Conservation (phyloP, 768 basidiomycete species). For the Paxillus rubicundulus region DNA sequence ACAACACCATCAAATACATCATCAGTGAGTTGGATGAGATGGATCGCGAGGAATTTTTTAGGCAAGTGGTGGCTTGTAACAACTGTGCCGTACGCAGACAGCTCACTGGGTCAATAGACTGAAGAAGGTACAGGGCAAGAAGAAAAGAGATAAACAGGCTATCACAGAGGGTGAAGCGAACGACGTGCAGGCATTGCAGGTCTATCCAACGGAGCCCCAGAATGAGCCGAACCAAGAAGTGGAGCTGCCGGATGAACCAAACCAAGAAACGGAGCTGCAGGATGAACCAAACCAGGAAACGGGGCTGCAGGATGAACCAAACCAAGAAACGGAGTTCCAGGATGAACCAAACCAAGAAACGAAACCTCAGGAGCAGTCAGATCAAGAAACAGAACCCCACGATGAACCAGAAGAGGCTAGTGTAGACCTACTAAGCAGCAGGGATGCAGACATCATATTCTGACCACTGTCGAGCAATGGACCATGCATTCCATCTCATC, state of each 20-base stretch:
- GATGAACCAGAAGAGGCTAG: conserved; percentile 29
- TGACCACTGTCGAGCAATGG: conserved; percentile 33
- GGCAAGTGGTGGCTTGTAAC: conserved; percentile 42
- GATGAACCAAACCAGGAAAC: neutral
- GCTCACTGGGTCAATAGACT: conserved; percentile 47
- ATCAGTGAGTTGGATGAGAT: conserved; percentile 97
- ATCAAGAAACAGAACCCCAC: conserved; percentile 4
- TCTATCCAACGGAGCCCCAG: conserved; percentile 2
- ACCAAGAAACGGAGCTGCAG: conserved; percentile 13
- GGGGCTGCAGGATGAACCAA: conserved; percentile 6
- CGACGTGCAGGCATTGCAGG: conserved; percentile 3
- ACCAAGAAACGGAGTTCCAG: conserved; percentile 13
- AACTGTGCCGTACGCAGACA: neutral
- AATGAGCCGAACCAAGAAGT: neutral
- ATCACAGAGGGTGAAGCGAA: conserved; percentile 5
- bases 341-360: neutral
- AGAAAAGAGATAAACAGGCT: conserved; percentile 59
- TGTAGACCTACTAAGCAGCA: conserved; percentile 74
- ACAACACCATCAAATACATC: conserved; percentile 98
- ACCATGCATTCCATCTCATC: conserved; percentile 12
- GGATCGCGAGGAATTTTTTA: conserved; percentile 95
- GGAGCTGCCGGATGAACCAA: conserved; percentile 6
- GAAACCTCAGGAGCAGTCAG: neutral
- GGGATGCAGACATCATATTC: conserved; percentile 94
- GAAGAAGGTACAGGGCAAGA: conserved; percentile 97